phyloP scores from a whole-genome alignment of 768 basidiomycete genomes.

The Auriscalpium orientale region DNA sequence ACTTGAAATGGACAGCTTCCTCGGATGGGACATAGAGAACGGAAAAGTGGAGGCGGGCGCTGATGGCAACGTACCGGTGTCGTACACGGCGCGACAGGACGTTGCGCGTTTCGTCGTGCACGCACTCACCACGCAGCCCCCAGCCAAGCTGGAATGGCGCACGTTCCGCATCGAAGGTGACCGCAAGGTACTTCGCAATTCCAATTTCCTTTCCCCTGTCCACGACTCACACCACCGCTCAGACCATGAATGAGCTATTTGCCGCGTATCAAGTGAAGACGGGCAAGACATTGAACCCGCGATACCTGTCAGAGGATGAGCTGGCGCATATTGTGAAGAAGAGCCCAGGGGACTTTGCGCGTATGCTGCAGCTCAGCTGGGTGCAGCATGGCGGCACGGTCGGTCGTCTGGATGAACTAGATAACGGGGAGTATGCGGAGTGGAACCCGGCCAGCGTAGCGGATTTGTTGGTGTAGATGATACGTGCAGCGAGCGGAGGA shows the following conservation, averaged over 20 bases:
- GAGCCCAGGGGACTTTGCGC: constrained; percentile 6
- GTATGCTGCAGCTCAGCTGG: constrained; percentile 4
- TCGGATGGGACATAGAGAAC: constrained; percentile 4
- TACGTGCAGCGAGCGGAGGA: too few species aligned
- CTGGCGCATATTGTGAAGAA: constrained; percentile 7
- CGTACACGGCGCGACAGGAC: constrained; percentile 13
- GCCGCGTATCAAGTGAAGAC: constrained; percentile 11
- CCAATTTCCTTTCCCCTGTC: neutral
- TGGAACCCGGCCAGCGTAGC: constrained; percentile 14
- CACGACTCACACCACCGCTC: neutral
- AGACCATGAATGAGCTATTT: constrained; percentile 17
- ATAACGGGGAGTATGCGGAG: constrained; percentile 12
- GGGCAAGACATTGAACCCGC: constrained; percentile 14
- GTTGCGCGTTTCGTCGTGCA: constrained; percentile 12
- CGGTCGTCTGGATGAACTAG: constrained; percentile 2
- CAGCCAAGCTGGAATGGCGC: constrained; percentile 4
- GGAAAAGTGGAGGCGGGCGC: constrained; percentile 12
- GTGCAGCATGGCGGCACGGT: constrained; percentile 2
- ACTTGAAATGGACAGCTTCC: neutral
- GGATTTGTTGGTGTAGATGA: neutral
- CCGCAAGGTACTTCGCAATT: constrained; percentile 4
- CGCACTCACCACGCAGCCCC: constrained; percentile 9
- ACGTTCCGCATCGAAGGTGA: constrained; percentile 5
- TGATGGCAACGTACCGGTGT: constrained; percentile 12
- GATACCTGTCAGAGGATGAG: constrained; percentile 6